phyloP scores from a whole-genome alignment of 2,329 filamentous ascomycete genomes.

The Lachnellula occidentalis region DNA sequence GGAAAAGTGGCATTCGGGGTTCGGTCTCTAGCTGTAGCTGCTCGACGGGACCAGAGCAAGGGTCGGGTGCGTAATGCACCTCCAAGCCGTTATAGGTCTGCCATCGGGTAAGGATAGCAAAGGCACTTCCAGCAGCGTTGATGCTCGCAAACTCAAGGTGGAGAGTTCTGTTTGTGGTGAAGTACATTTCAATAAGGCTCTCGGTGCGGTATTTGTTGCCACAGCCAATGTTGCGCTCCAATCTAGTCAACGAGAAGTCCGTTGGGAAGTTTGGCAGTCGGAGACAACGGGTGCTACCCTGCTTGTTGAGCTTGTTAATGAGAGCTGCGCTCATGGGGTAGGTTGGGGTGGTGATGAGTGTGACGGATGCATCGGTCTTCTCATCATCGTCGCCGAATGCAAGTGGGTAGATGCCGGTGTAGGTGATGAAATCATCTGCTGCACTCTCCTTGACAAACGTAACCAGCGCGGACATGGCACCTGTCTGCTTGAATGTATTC shows the following conservation, averaged over 20 bases:
- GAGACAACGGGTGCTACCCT: conserved; percentile 19
- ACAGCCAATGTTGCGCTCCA: conserved; percentile 8
- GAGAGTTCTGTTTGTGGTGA: conserved; percentile 16
- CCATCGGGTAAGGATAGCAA: conserved; percentile 11
- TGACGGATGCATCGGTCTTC: conserved; percentile 10
- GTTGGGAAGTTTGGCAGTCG: conserved; percentile 13
- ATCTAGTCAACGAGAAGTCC: conserved; percentile 4
- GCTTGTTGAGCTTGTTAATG: not conserved
- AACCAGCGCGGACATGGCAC: conserved; percentile 17
- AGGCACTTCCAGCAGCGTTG: conserved; percentile 13
- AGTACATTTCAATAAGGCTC: conserved; percentile 17
- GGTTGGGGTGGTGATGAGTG: conserved; percentile 20
- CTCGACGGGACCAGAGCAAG: conserved; percentile 21
- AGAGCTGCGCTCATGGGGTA: conserved; percentile 12
- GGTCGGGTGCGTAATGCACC: conserved; percentile 19
- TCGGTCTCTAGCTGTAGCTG: conserved; percentile 12
- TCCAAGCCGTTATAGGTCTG: conserved; percentile 9
- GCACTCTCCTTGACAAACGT: conserved; percentile 19
- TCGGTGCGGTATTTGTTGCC: conserved; percentile 5
- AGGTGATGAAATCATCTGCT: conserved; percentile 21
- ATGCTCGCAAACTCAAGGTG: conserved; percentile 24
- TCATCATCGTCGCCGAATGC: conserved; percentile 3
- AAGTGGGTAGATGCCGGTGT: conserved; percentile 13
- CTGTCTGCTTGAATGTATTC: conserved; percentile 7
- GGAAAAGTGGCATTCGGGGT: conserved; percentile 7